Evolutionary conservation across 257 asterid genomes (phyloP).

Genomic region (Cinchona pubescens): DNA sequence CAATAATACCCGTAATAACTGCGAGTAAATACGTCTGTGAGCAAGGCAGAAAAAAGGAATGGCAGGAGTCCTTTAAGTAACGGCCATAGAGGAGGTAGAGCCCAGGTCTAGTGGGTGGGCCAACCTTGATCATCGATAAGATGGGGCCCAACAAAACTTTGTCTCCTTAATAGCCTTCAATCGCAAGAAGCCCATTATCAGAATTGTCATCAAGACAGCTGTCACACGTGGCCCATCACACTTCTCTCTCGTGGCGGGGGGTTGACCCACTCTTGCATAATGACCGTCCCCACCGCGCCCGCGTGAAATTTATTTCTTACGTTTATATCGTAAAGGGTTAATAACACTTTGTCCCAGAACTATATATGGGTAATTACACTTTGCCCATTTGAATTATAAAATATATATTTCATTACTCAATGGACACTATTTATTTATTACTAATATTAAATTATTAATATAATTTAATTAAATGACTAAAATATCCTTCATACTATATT

Average conservation of each 20-base stretch:
- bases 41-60: not conserved
- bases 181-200: not conserved
- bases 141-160: constrained; percentile 24
- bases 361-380: too few species aligned
- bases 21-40: not conserved
- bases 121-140: not conserved
- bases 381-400: too few species aligned
- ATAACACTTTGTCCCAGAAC: too few species aligned
- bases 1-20: not conserved
- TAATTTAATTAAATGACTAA: too few species aligned
- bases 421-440: too few species aligned
- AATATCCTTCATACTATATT: too few species aligned
- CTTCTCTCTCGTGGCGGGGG: constrained; percentile 33
- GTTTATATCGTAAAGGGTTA: too few species aligned
- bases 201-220: constrained; percentile 13
- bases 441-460: too few species aligned
- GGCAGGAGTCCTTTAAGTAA: too few species aligned
- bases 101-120: constrained; percentile 24
- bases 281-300: not conserved
- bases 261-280: constrained; percentile 17
- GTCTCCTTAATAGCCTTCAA: constrained; percentile 34
- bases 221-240: constrained; percentile 25
- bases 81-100: not conserved
- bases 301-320: too few species aligned
- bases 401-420: too few species aligned